These are phyloP conservation scores for Wickerhamiella brachini DNA, from an alignment of 805 yeast genomes.

Conservation along the genomic window DNA sequence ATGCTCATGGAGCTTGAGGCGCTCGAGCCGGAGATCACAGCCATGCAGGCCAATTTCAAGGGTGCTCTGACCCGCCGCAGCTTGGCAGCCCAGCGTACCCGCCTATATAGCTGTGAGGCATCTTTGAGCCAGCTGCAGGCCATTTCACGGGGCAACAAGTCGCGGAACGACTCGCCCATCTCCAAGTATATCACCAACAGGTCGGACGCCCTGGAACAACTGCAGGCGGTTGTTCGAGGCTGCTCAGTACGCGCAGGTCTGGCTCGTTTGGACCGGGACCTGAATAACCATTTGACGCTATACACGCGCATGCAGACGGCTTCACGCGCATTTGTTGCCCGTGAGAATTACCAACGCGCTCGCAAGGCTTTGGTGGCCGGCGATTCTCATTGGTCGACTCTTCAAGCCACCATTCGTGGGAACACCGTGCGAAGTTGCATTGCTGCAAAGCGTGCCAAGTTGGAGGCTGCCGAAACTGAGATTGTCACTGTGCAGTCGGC, in stretches of 20 bases:
- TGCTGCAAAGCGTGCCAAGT: background rate
- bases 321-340: slow-evolving; percentile 3
- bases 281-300: background rate
- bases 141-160: slow-evolving; percentile 17
- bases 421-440: slow-evolving; percentile 12
- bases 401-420: slow-evolving; percentile 17
- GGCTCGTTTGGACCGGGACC: background rate
- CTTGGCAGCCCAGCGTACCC: background rate
- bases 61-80: slow-evolving; percentile 2
- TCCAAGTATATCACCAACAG: background rate
- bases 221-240: slow-evolving; percentile 17
- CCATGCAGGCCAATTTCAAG: slow-evolving; percentile 41
- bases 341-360: background rate
- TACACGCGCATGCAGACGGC: slow-evolving; percentile 4
- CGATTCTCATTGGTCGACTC: background rate
- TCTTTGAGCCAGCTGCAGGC: slow-evolving; percentile 18
- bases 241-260: slow-evolving; percentile 11
- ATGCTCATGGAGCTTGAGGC: slow-evolving; percentile 21
- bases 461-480: background rate
- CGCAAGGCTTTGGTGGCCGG: background rate
- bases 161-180: slow-evolving; percentile 5
- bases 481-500: slow-evolving; percentile 24
- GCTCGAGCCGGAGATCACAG: slow-evolving; percentile 28
- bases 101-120: slow-evolving; percentile 3
- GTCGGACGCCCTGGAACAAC: background rate